Percentiles rank a stretch among this genome's conserved stretches.
Conservation (phyloP, 2,329 filamentous ascomycete species). For the Apiospora malaysiana region DNA sequence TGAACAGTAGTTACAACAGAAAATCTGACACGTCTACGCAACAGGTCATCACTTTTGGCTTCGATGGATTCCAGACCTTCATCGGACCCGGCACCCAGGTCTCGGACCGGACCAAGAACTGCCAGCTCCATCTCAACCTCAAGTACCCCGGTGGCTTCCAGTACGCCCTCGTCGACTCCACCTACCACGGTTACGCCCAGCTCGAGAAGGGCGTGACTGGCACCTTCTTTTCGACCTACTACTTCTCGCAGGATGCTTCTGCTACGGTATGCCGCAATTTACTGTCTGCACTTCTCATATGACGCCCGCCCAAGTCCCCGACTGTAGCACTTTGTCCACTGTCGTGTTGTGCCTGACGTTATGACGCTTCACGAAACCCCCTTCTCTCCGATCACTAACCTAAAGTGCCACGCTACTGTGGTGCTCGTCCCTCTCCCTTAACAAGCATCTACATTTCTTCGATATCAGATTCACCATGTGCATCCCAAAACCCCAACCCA, state of each 20-base stretch:
- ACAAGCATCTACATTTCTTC: too few species aligned
- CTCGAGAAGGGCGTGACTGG: slow-evolving; percentile 51
- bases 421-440: too few species aligned
- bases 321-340: too few species aligned
- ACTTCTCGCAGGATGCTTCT: slow-evolving; percentile 51
- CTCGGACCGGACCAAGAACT: slow-evolving; percentile 51
- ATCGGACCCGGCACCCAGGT: slow-evolving; percentile 48
- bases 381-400: background rate
- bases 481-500: too few species aligned
- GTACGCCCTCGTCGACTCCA: slow-evolving; percentile 52
- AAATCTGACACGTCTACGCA: background rate
- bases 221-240: slow-evolving; percentile 53
- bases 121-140: slow-evolving; percentile 53
- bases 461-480: too few species aligned
- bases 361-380: background rate
- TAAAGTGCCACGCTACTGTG: too few species aligned
- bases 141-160: slow-evolving; percentile 55
- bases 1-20: background rate
- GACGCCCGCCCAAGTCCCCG: too few species aligned
- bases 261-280: slow-evolving; percentile 40
- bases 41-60: slow-evolving; percentile 53
- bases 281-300: too few species aligned
- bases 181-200: slow-evolving; percentile 56
- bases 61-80: slow-evolving; percentile 54
- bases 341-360: too few species aligned